phyloP scores from a whole-genome alignment of 306 rosid genomes.

The Dryas octopetala region DNA sequence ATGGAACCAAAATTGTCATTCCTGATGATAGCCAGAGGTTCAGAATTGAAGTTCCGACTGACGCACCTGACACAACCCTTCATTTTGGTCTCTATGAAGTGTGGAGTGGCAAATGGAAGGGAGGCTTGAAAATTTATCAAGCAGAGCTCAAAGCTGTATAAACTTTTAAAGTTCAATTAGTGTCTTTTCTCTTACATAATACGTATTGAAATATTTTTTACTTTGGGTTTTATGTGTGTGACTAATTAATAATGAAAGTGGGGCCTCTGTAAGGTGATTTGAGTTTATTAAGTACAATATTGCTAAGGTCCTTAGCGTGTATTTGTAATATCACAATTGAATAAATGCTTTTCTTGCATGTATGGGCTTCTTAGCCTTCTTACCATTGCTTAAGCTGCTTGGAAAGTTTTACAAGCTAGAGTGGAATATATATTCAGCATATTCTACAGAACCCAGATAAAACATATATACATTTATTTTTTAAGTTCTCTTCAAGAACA shows the following conservation, averaged over 20 bases:
- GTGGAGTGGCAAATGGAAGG: conserved; percentile 91
- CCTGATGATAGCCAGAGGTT: neutral
- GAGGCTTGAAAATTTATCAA: conserved; percentile 54
- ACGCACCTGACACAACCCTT: neutral
- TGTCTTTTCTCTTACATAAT: neutral
- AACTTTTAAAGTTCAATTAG: neutral
- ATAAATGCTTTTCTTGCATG: neutral
- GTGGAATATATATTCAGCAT: no score
- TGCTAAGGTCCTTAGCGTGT: neutral
- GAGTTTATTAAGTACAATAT: neutral
- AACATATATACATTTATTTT: no score
- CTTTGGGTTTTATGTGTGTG: neutral
- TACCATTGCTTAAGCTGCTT: no score
- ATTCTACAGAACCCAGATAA: no score
- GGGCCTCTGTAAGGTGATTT: neutral
- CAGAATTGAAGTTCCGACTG: rapidly evolving
- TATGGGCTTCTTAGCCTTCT: no score
- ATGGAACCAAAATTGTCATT: rapidly evolving
- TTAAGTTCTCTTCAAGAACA: no score
- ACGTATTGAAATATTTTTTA: neutral
- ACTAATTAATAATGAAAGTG: neutral
- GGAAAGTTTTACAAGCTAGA: no score
- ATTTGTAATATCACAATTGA: neutral
- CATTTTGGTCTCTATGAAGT: conserved; percentile 86
- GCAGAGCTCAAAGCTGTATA: conserved; percentile 17